Percentiles rank a stretch among this genome's conserved stretches.
Conservation (phyloP, 2,329 filamentous ascomycete genomes). For the Chalaropsis ovoidea region DNA sequence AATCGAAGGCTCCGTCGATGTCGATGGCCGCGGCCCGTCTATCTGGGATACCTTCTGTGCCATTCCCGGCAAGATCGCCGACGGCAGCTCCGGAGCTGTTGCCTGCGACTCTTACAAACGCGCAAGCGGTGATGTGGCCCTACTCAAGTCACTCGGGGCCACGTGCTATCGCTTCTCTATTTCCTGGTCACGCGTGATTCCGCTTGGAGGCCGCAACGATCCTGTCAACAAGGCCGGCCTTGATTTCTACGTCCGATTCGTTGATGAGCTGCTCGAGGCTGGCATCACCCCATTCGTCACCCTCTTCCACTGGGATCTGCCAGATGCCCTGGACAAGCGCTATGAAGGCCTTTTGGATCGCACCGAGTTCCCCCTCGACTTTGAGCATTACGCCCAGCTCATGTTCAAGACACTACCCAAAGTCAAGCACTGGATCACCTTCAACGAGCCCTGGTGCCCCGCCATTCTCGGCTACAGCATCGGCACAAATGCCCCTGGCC, state of each 20-base stretch:
- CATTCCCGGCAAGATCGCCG: conserved; percentile 71
- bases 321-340: conserved; percentile 64
- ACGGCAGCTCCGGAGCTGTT: conserved; percentile 61
- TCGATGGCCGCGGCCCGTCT: conserved; percentile 68
- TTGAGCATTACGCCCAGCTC: conserved; percentile 64
- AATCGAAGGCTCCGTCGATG: conserved; percentile 65
- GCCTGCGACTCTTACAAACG: conserved; percentile 84
- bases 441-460: conserved; percentile 84
- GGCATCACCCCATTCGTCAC: conserved; percentile 75
- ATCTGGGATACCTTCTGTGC: conserved; percentile 89
- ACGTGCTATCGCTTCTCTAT: conserved; percentile 75
- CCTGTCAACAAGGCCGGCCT: conserved; percentile 70
- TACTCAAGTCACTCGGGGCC: conserved; percentile 64
- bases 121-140: conserved; percentile 62
- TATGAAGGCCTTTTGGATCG: conserved; percentile 76
- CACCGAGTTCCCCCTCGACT: conserved; percentile 73
- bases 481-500: conserved; percentile 73
- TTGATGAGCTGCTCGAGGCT: conserved; percentile 64
- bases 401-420: conserved; percentile 64
- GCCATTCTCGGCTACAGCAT: conserved; percentile 69
- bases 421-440: conserved; percentile 82
- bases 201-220: conserved; percentile 72
- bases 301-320: conserved; percentile 81
- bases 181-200: conserved; percentile 76
- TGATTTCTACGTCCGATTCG: conserved; percentile 66